Evolutionary conservation across 78 protist species (phyloP).

Genomic region (Chrysochromulina tobinii): DNA sequence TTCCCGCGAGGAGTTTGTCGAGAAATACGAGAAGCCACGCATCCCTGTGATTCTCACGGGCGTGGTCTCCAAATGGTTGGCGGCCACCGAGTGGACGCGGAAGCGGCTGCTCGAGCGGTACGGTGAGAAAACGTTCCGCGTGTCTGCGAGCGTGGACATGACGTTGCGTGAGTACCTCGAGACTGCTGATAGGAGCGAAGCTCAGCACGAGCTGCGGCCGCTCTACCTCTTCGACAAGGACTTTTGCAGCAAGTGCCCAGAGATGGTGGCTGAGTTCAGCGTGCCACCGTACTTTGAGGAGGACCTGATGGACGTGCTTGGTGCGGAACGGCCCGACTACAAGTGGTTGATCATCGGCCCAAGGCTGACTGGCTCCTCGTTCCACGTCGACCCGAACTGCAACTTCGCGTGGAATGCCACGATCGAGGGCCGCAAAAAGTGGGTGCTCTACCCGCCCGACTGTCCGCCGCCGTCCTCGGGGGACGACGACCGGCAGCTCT

Average conservation of each 20-base stretch:
- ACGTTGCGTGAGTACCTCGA: slow-evolving; percentile 18
- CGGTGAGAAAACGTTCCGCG: neutral
- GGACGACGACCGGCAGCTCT: too few species aligned
- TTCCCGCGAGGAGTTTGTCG: neutral
- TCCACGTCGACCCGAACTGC: slow-evolving; percentile 31
- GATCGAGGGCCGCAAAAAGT: neutral
- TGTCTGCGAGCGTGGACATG: neutral
- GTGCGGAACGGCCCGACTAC: slow-evolving; percentile 49
- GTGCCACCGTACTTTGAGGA: neutral
- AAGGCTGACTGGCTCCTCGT: slow-evolving; percentile 61
- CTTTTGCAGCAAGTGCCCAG: slow-evolving; percentile 57
- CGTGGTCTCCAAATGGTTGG: neutral
- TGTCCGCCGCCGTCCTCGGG: neutral
- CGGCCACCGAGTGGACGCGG: neutral
- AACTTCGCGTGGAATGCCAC: slow-evolving; percentile 20
- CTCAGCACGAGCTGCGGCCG: slow-evolving; percentile 65
- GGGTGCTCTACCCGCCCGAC: slow-evolving; percentile 19
- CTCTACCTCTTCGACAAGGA: slow-evolving; percentile 75
- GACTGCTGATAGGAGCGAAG: neutral
- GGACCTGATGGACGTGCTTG: slow-evolving; percentile 54
- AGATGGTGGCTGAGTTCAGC: slow-evolving; percentile 46
- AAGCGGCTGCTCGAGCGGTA: neutral
- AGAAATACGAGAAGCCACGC: neutral
- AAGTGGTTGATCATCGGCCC: slow-evolving; percentile 72
- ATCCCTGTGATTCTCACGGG: neutral